Conservation (phyloP, 106 monocot genomes). For the Platanthera zijinensis region DNA sequence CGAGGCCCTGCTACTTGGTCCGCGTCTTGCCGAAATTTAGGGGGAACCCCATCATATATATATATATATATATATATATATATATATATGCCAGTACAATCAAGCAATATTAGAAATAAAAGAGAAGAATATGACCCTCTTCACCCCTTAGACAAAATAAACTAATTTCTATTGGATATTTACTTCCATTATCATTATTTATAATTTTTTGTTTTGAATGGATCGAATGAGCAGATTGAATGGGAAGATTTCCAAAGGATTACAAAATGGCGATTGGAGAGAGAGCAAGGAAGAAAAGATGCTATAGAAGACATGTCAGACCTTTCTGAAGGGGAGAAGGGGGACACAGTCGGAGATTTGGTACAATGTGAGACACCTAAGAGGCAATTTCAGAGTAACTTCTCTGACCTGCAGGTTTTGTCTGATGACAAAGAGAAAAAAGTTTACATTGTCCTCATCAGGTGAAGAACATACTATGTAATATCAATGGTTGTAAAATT, state of each 20-base stretch:
- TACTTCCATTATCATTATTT: too few relatives aligned
- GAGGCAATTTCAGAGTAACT: slow-evolving; percentile 33
- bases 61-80: too few relatives aligned
- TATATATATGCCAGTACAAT: too few relatives aligned
- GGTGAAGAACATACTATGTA: slow-evolving; percentile 19
- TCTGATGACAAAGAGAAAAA: slow-evolving; percentile 81
- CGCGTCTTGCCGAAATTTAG: too few relatives aligned
- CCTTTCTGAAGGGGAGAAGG: slow-evolving; percentile 82
- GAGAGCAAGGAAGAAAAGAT: slow-evolving; percentile 69
- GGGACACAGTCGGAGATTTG: slow-evolving; percentile 40
- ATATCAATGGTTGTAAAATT: too few relatives aligned
- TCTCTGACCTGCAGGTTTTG: slow-evolving; percentile 68
- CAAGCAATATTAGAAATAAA: too few relatives aligned
- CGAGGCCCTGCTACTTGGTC: too few relatives aligned
- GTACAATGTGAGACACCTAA: slow-evolving; percentile 36
- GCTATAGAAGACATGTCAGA: slow-evolving; percentile 87
- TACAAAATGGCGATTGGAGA: slow-evolving; percentile 45
- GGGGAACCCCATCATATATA: too few relatives aligned
- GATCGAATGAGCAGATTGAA: slow-evolving; percentile 48
- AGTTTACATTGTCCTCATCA: slow-evolving; percentile 82
- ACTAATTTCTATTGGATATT: too few relatives aligned
- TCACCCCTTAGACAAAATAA: too few relatives aligned
- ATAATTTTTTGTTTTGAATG: too few relatives aligned
- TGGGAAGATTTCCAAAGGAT: slow-evolving; percentile 64
- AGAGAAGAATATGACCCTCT: too few relatives aligned